These are phyloP conservation scores for Amanita jacksonii DNA, from an alignment of 768 basidiomycete genomes.

Conservation along the genomic window DNA sequence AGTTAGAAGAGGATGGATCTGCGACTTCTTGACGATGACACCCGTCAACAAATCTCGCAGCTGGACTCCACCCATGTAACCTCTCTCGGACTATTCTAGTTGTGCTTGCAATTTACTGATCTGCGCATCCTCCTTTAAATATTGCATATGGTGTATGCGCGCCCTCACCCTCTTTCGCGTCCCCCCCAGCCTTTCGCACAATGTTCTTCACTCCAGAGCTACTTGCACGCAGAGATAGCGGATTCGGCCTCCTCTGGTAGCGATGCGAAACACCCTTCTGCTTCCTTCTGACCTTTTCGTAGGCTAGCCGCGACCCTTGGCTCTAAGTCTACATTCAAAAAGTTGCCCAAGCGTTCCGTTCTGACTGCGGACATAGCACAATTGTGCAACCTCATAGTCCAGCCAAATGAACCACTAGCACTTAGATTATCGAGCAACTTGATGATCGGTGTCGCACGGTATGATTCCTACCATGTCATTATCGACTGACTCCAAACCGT, in stretches of 20 bases:
- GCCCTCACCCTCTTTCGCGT: neutral
- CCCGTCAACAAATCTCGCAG: too few species aligned
- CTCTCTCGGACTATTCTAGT: neutral
- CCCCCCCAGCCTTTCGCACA: slow-evolving; percentile 1
- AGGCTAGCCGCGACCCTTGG: slow-evolving; percentile 92
- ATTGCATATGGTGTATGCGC: too few species aligned
- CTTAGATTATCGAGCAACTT: slow-evolving; percentile 81
- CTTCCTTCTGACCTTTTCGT: slow-evolving; percentile 7
- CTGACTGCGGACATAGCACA: slow-evolving; percentile 74
- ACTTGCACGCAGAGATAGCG: slow-evolving; percentile 72
- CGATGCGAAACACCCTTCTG: neutral
- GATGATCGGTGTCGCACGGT: slow-evolving; percentile 87
- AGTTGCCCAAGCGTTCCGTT: slow-evolving; percentile 76
- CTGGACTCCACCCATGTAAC: too few species aligned
- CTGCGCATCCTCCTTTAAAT: too few species aligned
- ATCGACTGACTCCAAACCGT: neutral
- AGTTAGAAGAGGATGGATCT: slow-evolving; percentile 1
- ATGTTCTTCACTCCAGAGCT: slow-evolving; percentile 90
- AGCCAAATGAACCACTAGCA: slow-evolving; percentile 82
- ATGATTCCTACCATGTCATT: slow-evolving; percentile 6
- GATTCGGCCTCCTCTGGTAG: slow-evolving; percentile 84
- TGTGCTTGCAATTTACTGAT: too few species aligned
- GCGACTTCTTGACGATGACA: slow-evolving; percentile 8
- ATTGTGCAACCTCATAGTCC: slow-evolving; percentile 70
- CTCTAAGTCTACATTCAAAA: slow-evolving; percentile 78